Base-by-base conservation (phyloP, 495 filamentous ascomycete genomes). In the Penicillium parvum region DNA sequence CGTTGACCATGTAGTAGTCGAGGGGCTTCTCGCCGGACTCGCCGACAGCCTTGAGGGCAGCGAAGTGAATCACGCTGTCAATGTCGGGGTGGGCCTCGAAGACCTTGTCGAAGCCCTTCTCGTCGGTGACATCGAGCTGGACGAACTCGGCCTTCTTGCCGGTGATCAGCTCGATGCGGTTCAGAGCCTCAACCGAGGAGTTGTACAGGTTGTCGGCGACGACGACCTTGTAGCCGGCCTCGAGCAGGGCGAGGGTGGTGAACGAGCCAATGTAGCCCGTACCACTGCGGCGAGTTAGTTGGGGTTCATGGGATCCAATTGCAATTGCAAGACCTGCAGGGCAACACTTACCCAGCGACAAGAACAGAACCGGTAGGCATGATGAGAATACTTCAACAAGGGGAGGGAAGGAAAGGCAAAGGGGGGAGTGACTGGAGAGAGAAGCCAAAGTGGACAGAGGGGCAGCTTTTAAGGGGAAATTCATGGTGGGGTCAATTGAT, bases 261-360 rank as follows among this genome's bases (percentile, higher is more conserved):
- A 97, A 97, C 28, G 92, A 98, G 53, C 92, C 92, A 65, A 98
- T 98, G 76, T 98, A 98, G 72, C 92, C 92, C 44, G 88, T 92
- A 52, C 92, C 92, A 73, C 92, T 98, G 63, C 37, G 35, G 35
- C 35, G 51, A 37, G 43, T 47, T 45, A 48, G 57, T 42, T 35
- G 32, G 20, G 39, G n/a, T n/a, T n/a, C n/a, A n/a, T n/a, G n/a
- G n/a, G n/a, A n/a, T n/a, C n/a, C n/a, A n/a, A 43, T 38, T 23
- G 28, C 29, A 30, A 33, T 47, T 18, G 32, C 21, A 32, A 26
- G 37, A 27, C 17, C 18, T 12, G 38, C n/a, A 41, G 25, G 38
- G 38, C 26, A n/a, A 25, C 26, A 72, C 85, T 71, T 79, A 96
- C 90, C 90, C 90, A 37, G 90, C 86, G 62, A 96, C 81, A 42